Conservation (phyloP, 352 stramenopile genomes). For the Blastocystis sp. region DNA sequence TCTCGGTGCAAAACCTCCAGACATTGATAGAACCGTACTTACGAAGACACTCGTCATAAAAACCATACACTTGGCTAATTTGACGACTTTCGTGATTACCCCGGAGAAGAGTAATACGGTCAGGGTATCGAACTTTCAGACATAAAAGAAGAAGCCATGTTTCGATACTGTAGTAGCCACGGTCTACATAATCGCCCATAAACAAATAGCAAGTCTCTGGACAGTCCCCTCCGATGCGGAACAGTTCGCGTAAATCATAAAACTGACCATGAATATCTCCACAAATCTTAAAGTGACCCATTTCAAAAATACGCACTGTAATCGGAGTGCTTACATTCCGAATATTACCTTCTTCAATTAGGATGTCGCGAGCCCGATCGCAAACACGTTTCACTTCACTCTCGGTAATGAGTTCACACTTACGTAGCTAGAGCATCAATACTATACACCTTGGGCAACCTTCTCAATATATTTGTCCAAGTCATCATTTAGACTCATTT, state of each 20-base stretch:
- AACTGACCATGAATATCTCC: conserved; percentile 99
- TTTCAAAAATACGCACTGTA: conserved; percentile 76
- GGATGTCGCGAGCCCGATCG: conserved; percentile 91
- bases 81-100: conserved; percentile 96
- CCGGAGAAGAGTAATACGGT: conserved; percentile 95
- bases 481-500: background rate
- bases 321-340: conserved; percentile 94
- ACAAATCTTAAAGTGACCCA: conserved; percentile 79
- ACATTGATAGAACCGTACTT: conserved; percentile 98
- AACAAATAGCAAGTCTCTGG: conserved; percentile 99
- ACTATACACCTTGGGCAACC: background rate
- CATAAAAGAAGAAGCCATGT: conserved; percentile 94
- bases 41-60: conserved; percentile 96
- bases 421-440: background rate
- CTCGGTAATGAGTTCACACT: conserved; percentile 95
- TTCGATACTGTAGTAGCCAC: conserved; percentile 97
- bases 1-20: conserved; percentile 97
- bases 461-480: background rate
- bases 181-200: conserved; percentile 98
- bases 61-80: conserved; percentile 98
- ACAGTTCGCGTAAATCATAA: conserved; percentile 92
- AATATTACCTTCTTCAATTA: conserved; percentile 98
- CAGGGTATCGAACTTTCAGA: conserved; percentile 95
- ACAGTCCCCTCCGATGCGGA: conserved; percentile 91
- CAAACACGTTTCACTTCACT: conserved; percentile 94